A percentile compares a stretch with the other conserved stretches of the same genome.
Evolutionary conservation across 139 green algal species (phyloP).

Genomic region (Tetradesmus obliquus): DNA sequence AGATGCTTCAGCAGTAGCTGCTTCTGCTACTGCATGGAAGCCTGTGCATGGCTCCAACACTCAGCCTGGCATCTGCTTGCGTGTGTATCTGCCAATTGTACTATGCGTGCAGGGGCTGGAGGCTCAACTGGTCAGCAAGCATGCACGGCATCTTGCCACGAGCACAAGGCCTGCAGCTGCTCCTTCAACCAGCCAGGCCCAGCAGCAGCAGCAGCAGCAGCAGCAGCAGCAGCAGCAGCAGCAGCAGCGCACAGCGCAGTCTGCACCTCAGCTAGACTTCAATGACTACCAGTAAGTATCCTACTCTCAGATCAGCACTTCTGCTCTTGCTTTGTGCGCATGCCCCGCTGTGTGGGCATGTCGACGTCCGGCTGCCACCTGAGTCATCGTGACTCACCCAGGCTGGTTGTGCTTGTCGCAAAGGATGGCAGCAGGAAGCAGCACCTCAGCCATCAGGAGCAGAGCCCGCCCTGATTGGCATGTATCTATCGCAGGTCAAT

Average conservation of each 20-base stretch:
- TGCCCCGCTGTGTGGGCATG: too few relatives aligned
- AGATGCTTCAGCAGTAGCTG: too few relatives aligned
- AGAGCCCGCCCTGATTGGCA: neutral
- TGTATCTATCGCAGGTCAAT: neutral
- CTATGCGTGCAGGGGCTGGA: neutral
- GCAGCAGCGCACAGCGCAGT: neutral
- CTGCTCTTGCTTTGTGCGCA: neutral
- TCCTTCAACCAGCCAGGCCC: neutral
- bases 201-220: slow-evolving; percentile 16
- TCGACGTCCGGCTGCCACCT: too few relatives aligned
- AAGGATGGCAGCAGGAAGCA: neutral
- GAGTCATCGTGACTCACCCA: too few relatives aligned
- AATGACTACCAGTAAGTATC: slow-evolving; percentile 8
- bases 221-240: slow-evolving; percentile 22
- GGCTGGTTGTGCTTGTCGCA: too few relatives aligned
- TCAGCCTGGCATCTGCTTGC: neutral
- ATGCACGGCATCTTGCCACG: neutral
- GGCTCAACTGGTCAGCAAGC: neutral
- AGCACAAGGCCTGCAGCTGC: neutral
- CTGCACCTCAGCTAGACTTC: slow-evolving; percentile 30
- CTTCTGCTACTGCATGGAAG: too few relatives aligned
- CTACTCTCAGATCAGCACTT: neutral
- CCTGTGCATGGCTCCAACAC: too few relatives aligned
- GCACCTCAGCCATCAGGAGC: neutral
- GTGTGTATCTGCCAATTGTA: neutral